A percentile compares a stretch with the other conserved stretches of the same genome.
Evolutionary conservation across 1,284 basidiomycete species (phyloP).

Genomic region (Pseudozyma flocculosa): DNA sequence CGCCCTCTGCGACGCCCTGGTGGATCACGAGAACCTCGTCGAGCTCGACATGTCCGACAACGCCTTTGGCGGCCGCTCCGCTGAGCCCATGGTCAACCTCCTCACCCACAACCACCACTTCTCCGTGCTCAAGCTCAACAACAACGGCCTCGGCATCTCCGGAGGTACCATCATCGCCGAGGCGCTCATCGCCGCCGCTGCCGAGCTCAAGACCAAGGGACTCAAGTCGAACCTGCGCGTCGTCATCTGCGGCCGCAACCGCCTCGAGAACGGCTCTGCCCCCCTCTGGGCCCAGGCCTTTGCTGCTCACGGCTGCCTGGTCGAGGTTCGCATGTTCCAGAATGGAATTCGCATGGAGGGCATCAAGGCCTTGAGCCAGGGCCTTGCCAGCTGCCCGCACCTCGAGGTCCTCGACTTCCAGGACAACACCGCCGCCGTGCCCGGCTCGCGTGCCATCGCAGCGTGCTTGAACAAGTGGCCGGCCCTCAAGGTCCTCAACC

Average conservation of each 20-base stretch:
- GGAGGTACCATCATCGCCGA: slow-evolving; percentile 84
- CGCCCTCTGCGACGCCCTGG: slow-evolving; percentile 83
- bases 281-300: slow-evolving; percentile 83
- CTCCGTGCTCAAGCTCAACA: slow-evolving; percentile 87
- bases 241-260: slow-evolving; percentile 89
- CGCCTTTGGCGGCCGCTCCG: slow-evolving; percentile 92
- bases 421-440: slow-evolving; percentile 86
- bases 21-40: slow-evolving; percentile 74
- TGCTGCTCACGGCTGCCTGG: slow-evolving; percentile 72
- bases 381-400: slow-evolving; percentile 70
- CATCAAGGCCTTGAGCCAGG: slow-evolving; percentile 75
- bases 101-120: slow-evolving; percentile 62
- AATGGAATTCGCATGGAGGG: slow-evolving; percentile 96
- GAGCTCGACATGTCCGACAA: slow-evolving; percentile 94
- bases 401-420: slow-evolving; percentile 85
- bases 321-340: slow-evolving; percentile 89
- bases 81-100: slow-evolving; percentile 90
- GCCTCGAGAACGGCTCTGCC: slow-evolving; percentile 88
- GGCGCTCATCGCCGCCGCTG: slow-evolving; percentile 77
- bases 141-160: slow-evolving; percentile 93
- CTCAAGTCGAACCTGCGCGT: slow-evolving; percentile 72
- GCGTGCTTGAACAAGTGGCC: slow-evolving; percentile 70
- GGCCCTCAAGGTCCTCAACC: slow-evolving; percentile 73
- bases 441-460: slow-evolving; percentile 75
- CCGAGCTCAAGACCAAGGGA: slow-evolving; percentile 69